phyloP scores from a whole-genome alignment of 305 asterid genomes.

The Solanum hybrid region DNA sequence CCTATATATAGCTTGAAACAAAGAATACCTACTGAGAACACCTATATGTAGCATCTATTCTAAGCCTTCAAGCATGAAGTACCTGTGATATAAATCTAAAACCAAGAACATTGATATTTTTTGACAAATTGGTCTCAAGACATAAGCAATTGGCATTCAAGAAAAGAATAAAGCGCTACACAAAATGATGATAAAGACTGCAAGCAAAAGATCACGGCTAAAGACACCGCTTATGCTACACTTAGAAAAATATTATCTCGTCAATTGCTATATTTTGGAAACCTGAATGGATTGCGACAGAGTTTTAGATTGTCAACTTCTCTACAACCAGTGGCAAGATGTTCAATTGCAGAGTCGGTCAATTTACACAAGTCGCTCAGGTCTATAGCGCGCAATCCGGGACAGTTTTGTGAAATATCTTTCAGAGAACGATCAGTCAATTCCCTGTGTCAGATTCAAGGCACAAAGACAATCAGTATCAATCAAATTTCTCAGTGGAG shows the following conservation, averaged over 20 bases:
- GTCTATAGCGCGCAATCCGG: constrained; percentile 54
- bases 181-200: not conserved
- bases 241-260: not conserved
- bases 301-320: constrained; percentile 50
- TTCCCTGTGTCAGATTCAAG: constrained; percentile 41
- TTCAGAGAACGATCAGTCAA: constrained; percentile 60
- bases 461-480: not conserved
- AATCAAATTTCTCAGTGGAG: not conserved
- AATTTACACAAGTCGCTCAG: constrained; percentile 48
- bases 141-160: not conserved
- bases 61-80: not conserved
- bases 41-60: not conserved
- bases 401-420: constrained; percentile 49
- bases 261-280: not conserved
- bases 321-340: constrained; percentile 79
- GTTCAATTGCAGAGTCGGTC: constrained; percentile 69
- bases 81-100: not conserved
- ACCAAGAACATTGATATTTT: not conserved
- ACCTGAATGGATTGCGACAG: constrained; percentile 71
- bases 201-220: not conserved
- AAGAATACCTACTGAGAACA: not conserved
- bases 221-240: not conserved
- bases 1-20: not conserved
- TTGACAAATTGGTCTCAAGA: not conserved
- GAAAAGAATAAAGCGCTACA: not conserved